Evolutionary conservation across 75 land plant genomes (phyloP), one percentile per base, ranked within the genome.

Genomic region (Selaginella moellendorffii): DNA sequence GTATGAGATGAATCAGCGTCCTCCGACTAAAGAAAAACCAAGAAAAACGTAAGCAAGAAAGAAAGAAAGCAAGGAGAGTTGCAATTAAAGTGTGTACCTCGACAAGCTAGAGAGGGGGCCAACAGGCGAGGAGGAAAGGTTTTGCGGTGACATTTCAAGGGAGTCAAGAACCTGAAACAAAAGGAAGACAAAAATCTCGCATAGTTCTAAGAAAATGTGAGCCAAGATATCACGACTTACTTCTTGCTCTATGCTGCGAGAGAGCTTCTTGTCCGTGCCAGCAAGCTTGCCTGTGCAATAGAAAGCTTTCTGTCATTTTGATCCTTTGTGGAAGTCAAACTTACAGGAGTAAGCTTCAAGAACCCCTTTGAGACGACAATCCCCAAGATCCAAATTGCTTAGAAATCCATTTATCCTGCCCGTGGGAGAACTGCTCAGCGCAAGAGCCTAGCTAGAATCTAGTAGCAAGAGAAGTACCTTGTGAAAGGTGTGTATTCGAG

Each of bases 311-410:
- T n/a, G n/a, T n/a, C n/a, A n/a, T n/a, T n/a, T n/a, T n/a, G n/a
- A n/a, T n/a, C n/a, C n/a, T n/a, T n/a, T n/a, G n/a, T n/a, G n/a
- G n/a, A n/a, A n/a, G n/a, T n/a, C 18, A 46, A n/a, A 62, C 75
- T 79, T 79, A 88, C 89, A 85, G 9, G 89, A 85, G 52, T 82
- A 88, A 1, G 86, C 95, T 70, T 88, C 95, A 25, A 88, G 79
- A 54, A 53, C 31, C 30, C 95, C 89, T 76, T 79, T 80, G 52
- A 88, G 64, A n/a, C 81, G 73, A 63, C 89, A 73, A 31, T 82
- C 86, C 65, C 95, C 88, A 73, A 88, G 82, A 68, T 85, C 74
- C 24, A 85, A 62, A 63, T 71, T 63, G 30, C 68, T 69, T 29
- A 88, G 66, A 67, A 80, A 88, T 31, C 72, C 63, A 65, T 82